phyloP scores from a whole-genome alignment of 148 eudicot genomes.

The Suaeda aralocaspica region DNA sequence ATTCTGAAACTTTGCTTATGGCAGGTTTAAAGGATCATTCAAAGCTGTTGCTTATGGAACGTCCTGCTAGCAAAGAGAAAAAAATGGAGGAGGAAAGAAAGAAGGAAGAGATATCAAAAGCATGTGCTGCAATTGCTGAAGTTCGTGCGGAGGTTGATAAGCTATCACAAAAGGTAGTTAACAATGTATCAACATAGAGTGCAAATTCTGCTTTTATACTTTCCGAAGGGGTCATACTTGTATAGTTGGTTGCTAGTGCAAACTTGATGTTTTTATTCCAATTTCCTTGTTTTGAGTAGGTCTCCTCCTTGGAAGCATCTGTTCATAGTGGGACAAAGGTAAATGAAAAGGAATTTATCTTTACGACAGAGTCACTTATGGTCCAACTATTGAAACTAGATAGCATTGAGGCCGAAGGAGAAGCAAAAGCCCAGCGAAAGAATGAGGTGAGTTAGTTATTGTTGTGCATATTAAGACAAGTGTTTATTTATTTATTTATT shows the following conservation, averaged over 20 bases:
- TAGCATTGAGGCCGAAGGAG: slow-evolving; percentile 79
- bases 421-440: slow-evolving; percentile 66
- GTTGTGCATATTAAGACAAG: background rate
- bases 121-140: slow-evolving; percentile 55
- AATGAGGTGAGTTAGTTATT: slow-evolving; percentile 52
- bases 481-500: too few species aligned
- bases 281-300: slow-evolving; percentile 36
- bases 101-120: slow-evolving; percentile 41
- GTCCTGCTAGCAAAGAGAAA: slow-evolving; percentile 37
- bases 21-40: slow-evolving; percentile 77
- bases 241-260: background rate
- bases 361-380: slow-evolving; percentile 72
- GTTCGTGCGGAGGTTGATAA: slow-evolving; percentile 68
- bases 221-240: too few species aligned
- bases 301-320: slow-evolving; percentile 50
- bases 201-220: too few species aligned
- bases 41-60: slow-evolving; percentile 70
- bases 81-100: slow-evolving; percentile 46
- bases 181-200: too few species aligned
- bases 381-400: slow-evolving; percentile 77
- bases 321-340: slow-evolving; percentile 57
- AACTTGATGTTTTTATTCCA: slow-evolving; percentile 1
- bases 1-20: slow-evolving; percentile 46
- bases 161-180: slow-evolving; percentile 60
- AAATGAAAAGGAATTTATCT: slow-evolving; percentile 54